These are phyloP conservation scores for Ophiostoma piceae DNA, from an alignment of 2,329 filamentous ascomycete species.

Conservation along the genomic window DNA sequence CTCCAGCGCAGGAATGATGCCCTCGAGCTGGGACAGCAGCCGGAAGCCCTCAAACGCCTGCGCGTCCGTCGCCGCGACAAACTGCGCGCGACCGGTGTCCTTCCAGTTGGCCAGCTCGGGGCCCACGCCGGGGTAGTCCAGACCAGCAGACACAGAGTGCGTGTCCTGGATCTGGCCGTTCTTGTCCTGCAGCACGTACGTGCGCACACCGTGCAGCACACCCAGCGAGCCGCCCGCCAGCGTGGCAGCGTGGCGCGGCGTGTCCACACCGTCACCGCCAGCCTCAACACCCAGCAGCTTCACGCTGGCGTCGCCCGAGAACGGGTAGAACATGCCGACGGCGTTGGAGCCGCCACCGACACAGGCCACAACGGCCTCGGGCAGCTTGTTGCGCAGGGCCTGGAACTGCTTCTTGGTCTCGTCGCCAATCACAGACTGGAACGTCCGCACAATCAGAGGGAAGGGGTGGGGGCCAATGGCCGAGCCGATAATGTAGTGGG, in stretches of 20 bases:
- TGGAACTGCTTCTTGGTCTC: conserved; percentile 93
- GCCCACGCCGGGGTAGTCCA: conserved; percentile 95
- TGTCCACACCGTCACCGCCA: conserved; percentile 87
- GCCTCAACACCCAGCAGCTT: conserved; percentile 92
- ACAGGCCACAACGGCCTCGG: conserved; percentile 92
- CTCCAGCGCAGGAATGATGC: conserved; percentile 94
- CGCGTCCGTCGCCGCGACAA: conserved; percentile 85
- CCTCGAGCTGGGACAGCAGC: conserved; percentile 79
- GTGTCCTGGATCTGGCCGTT: conserved; percentile 93
- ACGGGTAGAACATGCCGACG: conserved; percentile 97
- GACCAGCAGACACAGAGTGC: conserved; percentile 90
- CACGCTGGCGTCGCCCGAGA: conserved; percentile 76
- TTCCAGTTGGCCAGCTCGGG: conserved; percentile 93
- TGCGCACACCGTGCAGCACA: conserved; percentile 91
- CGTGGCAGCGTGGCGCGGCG: conserved; percentile 78
- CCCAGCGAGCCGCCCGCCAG: conserved; percentile 81
- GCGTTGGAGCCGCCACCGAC: conserved; percentile 95
- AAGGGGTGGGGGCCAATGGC: conserved; percentile 97
- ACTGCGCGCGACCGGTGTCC: conserved; percentile 77
- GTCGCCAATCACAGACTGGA: conserved; percentile 92
- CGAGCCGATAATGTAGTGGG: conserved; percentile 97
- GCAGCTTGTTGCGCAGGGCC: conserved; percentile 77
- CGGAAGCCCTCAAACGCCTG: conserved; percentile 85
- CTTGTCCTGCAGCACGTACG: conserved; percentile 88
- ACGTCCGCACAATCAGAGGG: conserved; percentile 93